Base-by-base conservation (phyloP, 768 basidiomycete genomes). In the Kondoa malvinella region DNA sequence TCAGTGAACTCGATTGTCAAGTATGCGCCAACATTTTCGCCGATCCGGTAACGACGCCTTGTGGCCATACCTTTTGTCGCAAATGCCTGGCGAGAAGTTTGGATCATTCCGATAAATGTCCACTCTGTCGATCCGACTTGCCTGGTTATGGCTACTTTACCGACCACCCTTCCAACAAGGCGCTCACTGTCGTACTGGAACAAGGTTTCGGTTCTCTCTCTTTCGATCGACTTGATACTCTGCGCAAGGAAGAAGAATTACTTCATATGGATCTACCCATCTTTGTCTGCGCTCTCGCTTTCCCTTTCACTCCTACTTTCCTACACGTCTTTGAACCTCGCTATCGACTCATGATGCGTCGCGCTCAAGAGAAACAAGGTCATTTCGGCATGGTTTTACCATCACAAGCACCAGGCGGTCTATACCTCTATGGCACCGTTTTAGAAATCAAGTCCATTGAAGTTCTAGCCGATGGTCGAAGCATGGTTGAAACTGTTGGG, bases 261-360 rank as follows among this genome's bases (percentile, higher is more conserved):
- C 81, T 84, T 16, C 82, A 86, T 59, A 82, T 94, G 67, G 85
- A 89, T 75, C 92, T 89, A 21, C 91, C 94, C 67, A 87, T 97
- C 69, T 92, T 96, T 73, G 84, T 92, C 71, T 88, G 86, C 75
- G 87, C 87, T 57, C 84, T 95, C 63, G 84, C 86, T 59, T 97
- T 95, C 78, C 94, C 94, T 1, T 87, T 86, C 67, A 85, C 91
- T 79, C 91, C 90, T 56, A 92, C 87, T 60, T 81, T 87, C 66
- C 80, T 97, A 17, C 92, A 95, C 77, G 86, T 97, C 74, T 96
- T 89, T 75, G 94, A 97, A 76, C 94, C 94, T 0, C 82, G 88
- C 80, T 84, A 96, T 76, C 86, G 94, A 4, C 82, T 97, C 64
- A 96, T 97, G 94, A 86, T 97, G 66, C 87, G 94, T 27, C 85